phyloP scores from a whole-genome alignment of 805 yeast genomes.

The Candida jianshihensis region DNA sequence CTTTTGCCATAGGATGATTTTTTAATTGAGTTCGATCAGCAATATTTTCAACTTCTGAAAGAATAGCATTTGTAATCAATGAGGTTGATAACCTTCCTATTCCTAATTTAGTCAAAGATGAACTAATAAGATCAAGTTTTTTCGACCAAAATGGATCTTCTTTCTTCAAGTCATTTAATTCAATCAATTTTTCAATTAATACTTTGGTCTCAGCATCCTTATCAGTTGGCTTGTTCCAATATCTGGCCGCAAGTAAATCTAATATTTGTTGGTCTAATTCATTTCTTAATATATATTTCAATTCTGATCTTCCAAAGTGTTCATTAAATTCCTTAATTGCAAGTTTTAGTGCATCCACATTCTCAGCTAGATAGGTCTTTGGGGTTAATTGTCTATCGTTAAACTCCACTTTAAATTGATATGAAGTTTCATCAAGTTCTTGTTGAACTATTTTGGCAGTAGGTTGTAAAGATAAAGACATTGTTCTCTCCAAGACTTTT shows the following conservation, averaged over 20 bases:
- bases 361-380: slow-evolving; percentile 87
- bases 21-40: slow-evolving; percentile 68
- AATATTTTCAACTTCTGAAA: slow-evolving; percentile 70
- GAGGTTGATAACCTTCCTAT: slow-evolving; percentile 87
- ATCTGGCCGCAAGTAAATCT: slow-evolving; percentile 80
- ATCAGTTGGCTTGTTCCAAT: slow-evolving; percentile 66
- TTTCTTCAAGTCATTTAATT: slow-evolving; percentile 47
- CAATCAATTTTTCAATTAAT: slow-evolving; percentile 39
- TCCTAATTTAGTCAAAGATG: slow-evolving; percentile 84
- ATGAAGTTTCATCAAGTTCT: slow-evolving; percentile 89
- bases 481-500: slow-evolving; percentile 79
- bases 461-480: slow-evolving; percentile 85
- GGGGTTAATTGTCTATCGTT: slow-evolving; percentile 93
- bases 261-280: slow-evolving; percentile 86
- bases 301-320: slow-evolving; percentile 74
- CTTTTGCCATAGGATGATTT: slow-evolving; percentile 81
- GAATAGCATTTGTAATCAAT: slow-evolving; percentile 70
- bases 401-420: slow-evolving; percentile 91
- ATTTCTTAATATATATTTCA: slow-evolving; percentile 68
- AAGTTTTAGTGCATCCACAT: slow-evolving; percentile 78
- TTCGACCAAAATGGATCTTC: slow-evolving; percentile 84
- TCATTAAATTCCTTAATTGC: slow-evolving; percentile 83
- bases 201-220: slow-evolving; percentile 14
- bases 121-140: slow-evolving; percentile 77
- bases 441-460: slow-evolving; percentile 79